Evolutionary conservation across 1,284 basidiomycete species (phyloP).

Genomic region (Calocybe gambosa): DNA sequence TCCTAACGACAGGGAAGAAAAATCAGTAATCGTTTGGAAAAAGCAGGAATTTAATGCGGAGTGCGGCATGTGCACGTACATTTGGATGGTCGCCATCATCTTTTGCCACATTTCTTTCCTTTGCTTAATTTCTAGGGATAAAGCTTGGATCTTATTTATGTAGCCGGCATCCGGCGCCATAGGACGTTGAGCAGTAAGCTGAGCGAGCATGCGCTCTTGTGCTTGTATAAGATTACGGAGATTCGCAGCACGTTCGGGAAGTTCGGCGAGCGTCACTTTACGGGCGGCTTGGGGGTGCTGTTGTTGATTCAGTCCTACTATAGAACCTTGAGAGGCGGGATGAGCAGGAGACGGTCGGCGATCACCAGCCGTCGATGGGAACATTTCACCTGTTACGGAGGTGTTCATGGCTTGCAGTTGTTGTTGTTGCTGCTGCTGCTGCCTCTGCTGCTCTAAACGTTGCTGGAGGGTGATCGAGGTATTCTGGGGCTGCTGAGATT

Average conservation of each 20-base stretch:
- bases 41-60: no score
- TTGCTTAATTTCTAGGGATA: slow-evolving; percentile 25
- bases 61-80: slow-evolving; percentile 10
- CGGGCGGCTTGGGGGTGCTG: slow-evolving; percentile 5
- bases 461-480: slow-evolving; percentile 27
- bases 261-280: slow-evolving; percentile 11
- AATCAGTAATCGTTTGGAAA: no score
- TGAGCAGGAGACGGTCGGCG: slow-evolving; percentile 47
- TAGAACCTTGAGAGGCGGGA: slow-evolving; percentile 21
- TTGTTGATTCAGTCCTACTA: slow-evolving; percentile 13
- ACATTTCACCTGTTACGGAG: slow-evolving; percentile 32
- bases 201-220: slow-evolving; percentile 15
- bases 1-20: slow-evolving; percentile 2
- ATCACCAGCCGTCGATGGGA: slow-evolving; percentile 37
- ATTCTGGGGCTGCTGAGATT: slow-evolving; percentile 41
- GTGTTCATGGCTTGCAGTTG: slow-evolving; percentile 30
- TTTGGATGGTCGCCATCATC: slow-evolving; percentile 21
- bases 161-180: slow-evolving; percentile 22
- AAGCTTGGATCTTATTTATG: slow-evolving; percentile 24
- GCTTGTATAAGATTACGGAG: slow-evolving; percentile 14
- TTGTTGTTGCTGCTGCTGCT: slow-evolving; percentile 19
- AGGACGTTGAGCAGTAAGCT: slow-evolving; percentile 21
- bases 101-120: slow-evolving; percentile 33
- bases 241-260: slow-evolving; percentile 19
- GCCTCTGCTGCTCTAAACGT: slow-evolving; percentile 21